Conservation (phyloP, 768 basidiomycete genomes). For the Coprinopsis sp. region DNA sequence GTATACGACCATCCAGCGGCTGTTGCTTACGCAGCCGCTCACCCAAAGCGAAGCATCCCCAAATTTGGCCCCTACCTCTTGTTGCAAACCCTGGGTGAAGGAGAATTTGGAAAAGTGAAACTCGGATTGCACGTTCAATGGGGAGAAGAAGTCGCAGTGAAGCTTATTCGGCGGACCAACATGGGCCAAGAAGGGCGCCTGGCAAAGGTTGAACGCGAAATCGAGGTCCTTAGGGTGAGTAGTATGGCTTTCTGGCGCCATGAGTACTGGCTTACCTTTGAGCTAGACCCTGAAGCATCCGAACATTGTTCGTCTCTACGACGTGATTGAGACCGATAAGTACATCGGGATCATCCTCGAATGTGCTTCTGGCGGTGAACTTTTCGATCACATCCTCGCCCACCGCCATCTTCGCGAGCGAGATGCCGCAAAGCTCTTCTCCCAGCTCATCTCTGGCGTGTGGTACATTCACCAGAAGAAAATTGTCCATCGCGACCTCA, state of each 20-base stretch:
- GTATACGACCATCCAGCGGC: slow-evolving; percentile 85
- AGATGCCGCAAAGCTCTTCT: slow-evolving; percentile 93
- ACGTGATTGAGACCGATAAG: slow-evolving; percentile 99
- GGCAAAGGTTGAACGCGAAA: slow-evolving; percentile 96
- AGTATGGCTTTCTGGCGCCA: slow-evolving; percentile 10
- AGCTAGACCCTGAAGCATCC: slow-evolving; percentile 88
- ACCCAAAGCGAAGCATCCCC: slow-evolving; percentile 82
- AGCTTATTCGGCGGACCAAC: slow-evolving; percentile 90
- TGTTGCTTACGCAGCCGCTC: slow-evolving; percentile 74
- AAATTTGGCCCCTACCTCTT: slow-evolving; percentile 95
- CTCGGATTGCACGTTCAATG: slow-evolving; percentile 90
- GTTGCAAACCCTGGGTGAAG: slow-evolving; percentile 94
- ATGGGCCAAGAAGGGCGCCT: slow-evolving; percentile 82
- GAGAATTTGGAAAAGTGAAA: slow-evolving; percentile 98
- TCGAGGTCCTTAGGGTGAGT: slow-evolving; percentile 90
- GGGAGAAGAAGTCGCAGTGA: slow-evolving; percentile 98
- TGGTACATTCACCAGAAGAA: slow-evolving; percentile 99
- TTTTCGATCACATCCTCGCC: slow-evolving; percentile 98
- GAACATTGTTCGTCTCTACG: slow-evolving; percentile 96
- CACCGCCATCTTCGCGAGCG: slow-evolving; percentile 94
- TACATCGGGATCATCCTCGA: slow-evolving; percentile 99
- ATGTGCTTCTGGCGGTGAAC: slow-evolving; percentile 96
- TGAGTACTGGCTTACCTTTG: slow-evolving; percentile 14
- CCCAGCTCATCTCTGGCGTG: slow-evolving; percentile 96
- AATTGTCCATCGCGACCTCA: slow-evolving; percentile 98